Evolutionary conservation across 139 green algal species (phyloP).

Genomic region (Medakamo hakoo): DNA sequence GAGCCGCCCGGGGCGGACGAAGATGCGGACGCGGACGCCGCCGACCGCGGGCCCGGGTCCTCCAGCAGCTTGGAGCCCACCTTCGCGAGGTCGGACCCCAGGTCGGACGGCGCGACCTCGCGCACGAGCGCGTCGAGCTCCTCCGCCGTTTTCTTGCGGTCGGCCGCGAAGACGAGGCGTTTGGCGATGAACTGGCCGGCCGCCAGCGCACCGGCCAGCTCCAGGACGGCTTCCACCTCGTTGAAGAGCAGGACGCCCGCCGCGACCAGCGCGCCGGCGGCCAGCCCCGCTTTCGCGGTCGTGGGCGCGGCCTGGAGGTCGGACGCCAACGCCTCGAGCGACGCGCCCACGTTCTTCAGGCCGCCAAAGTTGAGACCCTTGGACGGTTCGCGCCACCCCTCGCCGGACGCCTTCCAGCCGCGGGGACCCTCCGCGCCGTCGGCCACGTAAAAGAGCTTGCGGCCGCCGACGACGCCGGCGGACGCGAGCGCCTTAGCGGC

Average conservation of each 20-base stretch:
- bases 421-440: conserved; percentile 7
- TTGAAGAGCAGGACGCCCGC: conserved; percentile 15
- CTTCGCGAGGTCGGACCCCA: conserved; percentile 4
- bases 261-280: conserved; percentile 4
- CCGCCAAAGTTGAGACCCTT: conserved; percentile 5
- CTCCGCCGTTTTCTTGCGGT: conserved; percentile 6
- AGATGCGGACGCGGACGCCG: not conserved
- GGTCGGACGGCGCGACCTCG: conserved; percentile 1
- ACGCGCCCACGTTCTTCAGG: conserved; percentile 1
- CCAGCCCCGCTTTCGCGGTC: conserved; percentile 10
- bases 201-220: conserved; percentile 11
- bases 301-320: conserved; percentile 13
- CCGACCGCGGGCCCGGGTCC: not conserved
- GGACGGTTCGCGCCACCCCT: not conserved
- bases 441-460: conserved; percentile 7
- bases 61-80: conserved; percentile 1
- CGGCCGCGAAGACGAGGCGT: conserved; percentile 12
- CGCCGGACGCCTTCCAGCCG: conserved; percentile 8
- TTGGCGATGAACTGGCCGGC: conserved; percentile 6
- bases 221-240: conserved; percentile 13
- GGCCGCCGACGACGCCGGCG: not conserved
- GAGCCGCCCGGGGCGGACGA: too few species aligned
- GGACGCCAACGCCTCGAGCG: conserved; percentile 11
- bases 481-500: conserved; percentile 3
- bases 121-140: conserved; percentile 7